phyloP scores from a whole-genome alignment of 2,329 filamentous ascomycete species.

The Fusarium brevicatenulatum region DNA sequence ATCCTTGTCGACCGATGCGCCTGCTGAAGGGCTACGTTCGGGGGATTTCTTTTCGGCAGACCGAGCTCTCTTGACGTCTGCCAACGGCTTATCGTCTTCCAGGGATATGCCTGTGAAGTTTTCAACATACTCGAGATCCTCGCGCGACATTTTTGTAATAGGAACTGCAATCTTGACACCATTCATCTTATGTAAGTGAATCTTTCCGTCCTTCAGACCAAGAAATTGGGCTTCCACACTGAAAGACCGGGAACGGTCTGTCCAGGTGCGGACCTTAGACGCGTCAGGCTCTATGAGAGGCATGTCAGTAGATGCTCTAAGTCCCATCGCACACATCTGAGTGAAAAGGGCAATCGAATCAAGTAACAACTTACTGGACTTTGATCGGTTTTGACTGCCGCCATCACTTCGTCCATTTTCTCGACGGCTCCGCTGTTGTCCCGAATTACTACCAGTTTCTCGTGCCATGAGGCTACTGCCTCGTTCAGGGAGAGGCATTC shows the following conservation, averaged over 20 bases:
- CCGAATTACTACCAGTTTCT: constrained; percentile 73
- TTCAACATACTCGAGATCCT: constrained; percentile 96
- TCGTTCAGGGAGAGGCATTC: constrained; percentile 79
- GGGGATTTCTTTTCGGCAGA: constrained; percentile 44
- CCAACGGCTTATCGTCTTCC: constrained; percentile 93
- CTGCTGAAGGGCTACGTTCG: constrained; percentile 54
- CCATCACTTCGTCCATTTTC: constrained; percentile 71
- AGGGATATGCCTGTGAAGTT: constrained; percentile 85
- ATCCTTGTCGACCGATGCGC: constrained; percentile 69
- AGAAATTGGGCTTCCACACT: constrained; percentile 98
- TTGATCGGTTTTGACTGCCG: constrained; percentile 65
- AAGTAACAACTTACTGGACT: constrained; percentile 71
- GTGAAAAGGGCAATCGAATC: neutral
- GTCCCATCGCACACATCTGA: neutral
- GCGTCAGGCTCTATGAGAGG: constrained; percentile 76
- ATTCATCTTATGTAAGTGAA: constrained; percentile 97
- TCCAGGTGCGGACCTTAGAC: constrained; percentile 89
- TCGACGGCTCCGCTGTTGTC: constrained; percentile 76
- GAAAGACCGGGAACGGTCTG: constrained; percentile 93
- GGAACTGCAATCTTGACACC: constrained; percentile 98
- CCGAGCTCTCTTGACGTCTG: constrained; percentile 76
- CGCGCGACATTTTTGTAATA: constrained; percentile 92
- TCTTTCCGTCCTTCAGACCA: constrained; percentile 92
- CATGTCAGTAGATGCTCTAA: constrained; percentile 18
- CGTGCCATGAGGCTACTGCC: constrained; percentile 79